Evolutionary conservation across 192 early-diverging fungal genomes (phyloP).

Genomic region (Backusella luteola): DNA sequence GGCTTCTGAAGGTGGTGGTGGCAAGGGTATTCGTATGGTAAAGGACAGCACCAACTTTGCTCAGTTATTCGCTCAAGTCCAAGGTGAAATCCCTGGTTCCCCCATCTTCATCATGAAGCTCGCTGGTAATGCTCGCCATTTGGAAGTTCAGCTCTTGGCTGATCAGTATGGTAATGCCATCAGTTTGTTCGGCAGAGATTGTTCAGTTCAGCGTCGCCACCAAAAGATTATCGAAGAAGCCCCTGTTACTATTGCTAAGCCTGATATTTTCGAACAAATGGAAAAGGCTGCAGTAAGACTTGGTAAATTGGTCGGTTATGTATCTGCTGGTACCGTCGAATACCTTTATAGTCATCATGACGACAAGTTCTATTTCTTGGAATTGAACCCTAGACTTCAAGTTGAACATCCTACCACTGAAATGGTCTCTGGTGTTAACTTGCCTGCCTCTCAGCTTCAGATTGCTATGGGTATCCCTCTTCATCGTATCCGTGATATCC

Average conservation of each 20-base stretch:
- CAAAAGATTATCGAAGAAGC: conserved; percentile 99
- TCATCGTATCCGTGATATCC: conserved; percentile 92
- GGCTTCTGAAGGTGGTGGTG: conserved; percentile 98
- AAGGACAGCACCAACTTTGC: conserved; percentile 70
- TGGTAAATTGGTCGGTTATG: conserved; percentile 92
- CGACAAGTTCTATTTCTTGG: conserved; percentile 91
- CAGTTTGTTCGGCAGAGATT: conserved; percentile 97
- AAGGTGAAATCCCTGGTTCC: conserved; percentile 94
- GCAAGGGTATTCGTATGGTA: conserved; percentile 98
- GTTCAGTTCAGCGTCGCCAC: conserved; percentile 96
- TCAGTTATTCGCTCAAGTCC: conserved; percentile 81
- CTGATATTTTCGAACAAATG: conserved; percentile 83
- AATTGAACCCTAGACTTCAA: conserved; percentile 97
- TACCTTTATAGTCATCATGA: conserved; percentile 90
- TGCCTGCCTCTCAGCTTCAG: conserved; percentile 97
- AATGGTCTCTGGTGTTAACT: conserved; percentile 97
- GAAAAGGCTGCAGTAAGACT: conserved; percentile 96
- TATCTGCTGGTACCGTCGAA: conserved; percentile 95
- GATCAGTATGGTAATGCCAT: conserved; percentile 98
- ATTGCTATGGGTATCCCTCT: conserved; percentile 99
- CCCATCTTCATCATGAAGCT: conserved; percentile 99
- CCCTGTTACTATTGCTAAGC: conserved; percentile 83
- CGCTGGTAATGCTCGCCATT: conserved; percentile 90
- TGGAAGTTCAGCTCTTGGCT: conserved; percentile 96
- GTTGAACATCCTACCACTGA: conserved; percentile 99